A percentile compares a stretch with the other conserved stretches of the same genome.
phyloP scores from a whole-genome alignment of 2,329 filamentous ascomycete genomes.

The Fusarium nelsonii region DNA sequence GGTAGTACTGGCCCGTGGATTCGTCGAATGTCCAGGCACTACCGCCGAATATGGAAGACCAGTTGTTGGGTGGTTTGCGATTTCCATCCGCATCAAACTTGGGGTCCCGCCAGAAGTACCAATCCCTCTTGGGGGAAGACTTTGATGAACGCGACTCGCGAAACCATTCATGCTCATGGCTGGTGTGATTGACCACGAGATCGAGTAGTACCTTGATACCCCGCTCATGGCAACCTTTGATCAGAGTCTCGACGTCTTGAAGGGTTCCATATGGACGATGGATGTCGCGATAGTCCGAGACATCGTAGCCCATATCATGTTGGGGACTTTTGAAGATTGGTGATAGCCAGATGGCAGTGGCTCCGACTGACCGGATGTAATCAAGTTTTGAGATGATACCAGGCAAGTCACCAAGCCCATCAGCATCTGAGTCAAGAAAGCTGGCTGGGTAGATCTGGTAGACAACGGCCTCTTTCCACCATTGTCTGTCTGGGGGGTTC shows the following conservation, averaged over 20 bases:
- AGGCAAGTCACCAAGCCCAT: slow-evolving; percentile 43
- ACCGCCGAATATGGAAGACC: slow-evolving; percentile 56
- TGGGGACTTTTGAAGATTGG: slow-evolving; percentile 58
- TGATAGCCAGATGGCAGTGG: slow-evolving; percentile 42
- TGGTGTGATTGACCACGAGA: slow-evolving; percentile 51
- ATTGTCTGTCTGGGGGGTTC: slow-evolving; percentile 23
- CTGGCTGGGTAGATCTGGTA: slow-evolving; percentile 55
- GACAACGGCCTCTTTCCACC: slow-evolving; percentile 42
- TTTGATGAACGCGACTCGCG: slow-evolving; percentile 64
- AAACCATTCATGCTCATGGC: slow-evolving; percentile 66
- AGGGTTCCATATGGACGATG: slow-evolving; percentile 71
- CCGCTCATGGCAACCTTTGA: slow-evolving; percentile 66
- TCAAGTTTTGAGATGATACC: slow-evolving; percentile 47
- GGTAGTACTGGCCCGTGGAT: slow-evolving; percentile 76
- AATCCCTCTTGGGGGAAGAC: slow-evolving; percentile 64
- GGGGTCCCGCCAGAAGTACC: slow-evolving; percentile 67
- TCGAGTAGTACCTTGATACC: slow-evolving; percentile 45
- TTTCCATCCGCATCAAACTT: slow-evolving; percentile 54
- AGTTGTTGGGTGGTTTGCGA: slow-evolving; percentile 59
- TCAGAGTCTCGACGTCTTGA: slow-evolving; percentile 72
- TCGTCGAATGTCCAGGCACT: slow-evolving; percentile 76
- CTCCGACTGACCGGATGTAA: slow-evolving; percentile 45
- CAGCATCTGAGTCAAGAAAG: slow-evolving; percentile 41
- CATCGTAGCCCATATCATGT: slow-evolving; percentile 75
- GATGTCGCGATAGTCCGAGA: slow-evolving; percentile 66